Percentiles rank a stretch among this genome's conserved stretches.
These are phyloP conservation scores for Pythium vanterpoolii DNA, from an alignment of 352 stramenopile species.

Conservation along the genomic window DNA sequence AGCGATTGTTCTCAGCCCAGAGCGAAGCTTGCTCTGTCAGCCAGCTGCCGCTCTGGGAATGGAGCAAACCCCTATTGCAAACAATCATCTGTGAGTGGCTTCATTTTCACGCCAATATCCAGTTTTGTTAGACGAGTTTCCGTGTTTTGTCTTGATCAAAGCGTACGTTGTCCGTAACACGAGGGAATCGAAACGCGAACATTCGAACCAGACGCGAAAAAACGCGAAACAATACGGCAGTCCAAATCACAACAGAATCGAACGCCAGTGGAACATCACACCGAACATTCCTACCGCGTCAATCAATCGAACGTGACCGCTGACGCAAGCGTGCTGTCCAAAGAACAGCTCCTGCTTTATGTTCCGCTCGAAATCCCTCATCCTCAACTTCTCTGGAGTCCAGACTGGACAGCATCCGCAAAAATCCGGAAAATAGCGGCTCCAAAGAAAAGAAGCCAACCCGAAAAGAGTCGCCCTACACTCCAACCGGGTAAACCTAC, in stretches of 20 bases:
- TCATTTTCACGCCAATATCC: no score
- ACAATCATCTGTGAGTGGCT: no score
- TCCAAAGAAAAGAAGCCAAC: slow-evolving; percentile 21
- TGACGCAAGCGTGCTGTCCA: slow-evolving; percentile 7
- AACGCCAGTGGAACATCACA: background rate
- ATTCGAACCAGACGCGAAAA: background rate
- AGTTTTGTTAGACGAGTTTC: no score
- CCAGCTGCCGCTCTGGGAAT: background rate
- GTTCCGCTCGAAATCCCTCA: background rate
- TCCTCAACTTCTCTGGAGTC: background rate
- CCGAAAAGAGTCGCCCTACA: background rate
- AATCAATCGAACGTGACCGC: background rate
- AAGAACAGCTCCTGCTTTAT: background rate
- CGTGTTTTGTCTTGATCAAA: no score
- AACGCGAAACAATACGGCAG: background rate
- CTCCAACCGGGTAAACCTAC: background rate
- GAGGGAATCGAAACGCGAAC: background rate
- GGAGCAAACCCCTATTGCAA: no score
- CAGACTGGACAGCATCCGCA: background rate
- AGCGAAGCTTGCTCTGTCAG: no score
- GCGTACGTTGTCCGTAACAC: no score
- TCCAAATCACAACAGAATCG: background rate
- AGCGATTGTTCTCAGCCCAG: no score
- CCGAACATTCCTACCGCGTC: background rate
- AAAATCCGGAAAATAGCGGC: slow-evolving; percentile 8